Base-by-base conservation (phyloP, 441 rosid species). In the Lepidium campestre region DNA sequence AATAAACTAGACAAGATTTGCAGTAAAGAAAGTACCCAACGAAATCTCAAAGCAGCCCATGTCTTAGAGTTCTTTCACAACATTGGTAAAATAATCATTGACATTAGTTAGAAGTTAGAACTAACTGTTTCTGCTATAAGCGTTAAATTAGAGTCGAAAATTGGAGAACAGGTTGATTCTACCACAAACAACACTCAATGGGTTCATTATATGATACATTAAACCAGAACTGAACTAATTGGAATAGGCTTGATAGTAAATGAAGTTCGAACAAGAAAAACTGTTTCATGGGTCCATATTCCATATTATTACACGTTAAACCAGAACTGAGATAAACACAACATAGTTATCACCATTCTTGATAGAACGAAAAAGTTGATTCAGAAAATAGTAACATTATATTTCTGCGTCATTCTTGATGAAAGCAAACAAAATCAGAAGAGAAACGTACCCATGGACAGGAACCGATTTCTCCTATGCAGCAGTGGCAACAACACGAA, bases 31-130 rank as follows among this genome's bases (percentile, higher is more conserved):
- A 70, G 74, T 82, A 94, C 99, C 99, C 1, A 94, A 89, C 36
- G 99, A 94, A 59, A 94, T 91, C 77, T 94, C 99, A 71, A 84
- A 94, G 85, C 99, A 94, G 59, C 97, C 99, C 97, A 91, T 94
- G 32, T 84, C 85, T 57, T 86, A 66, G 57, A 94, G 96, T 72
- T 85, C 92, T 78, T 84, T 91, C 29, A 96, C 97, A 66, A 91
- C 96, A 77, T 80, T 47, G 35, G 20, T n/a, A 45, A 8, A 18
- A 29, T n/a, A 46, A 31, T 13, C 57, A 35, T 60, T 15, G 32
- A 53, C 10, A 13, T 15, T 42, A 11, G 34, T 62, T 23, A 59
- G 53, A 31, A 11, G 34, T 62, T 23, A 59, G 53, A 31, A 39
- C 44, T n/a, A 58, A 37, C 34, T 27, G 11, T 37, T 18, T 57